Evolutionary conservation across 1,139 yeast species (phyloP), one percentile per base, ranked within the genome.

Genomic region (Hyphopichia fennica): DNA sequence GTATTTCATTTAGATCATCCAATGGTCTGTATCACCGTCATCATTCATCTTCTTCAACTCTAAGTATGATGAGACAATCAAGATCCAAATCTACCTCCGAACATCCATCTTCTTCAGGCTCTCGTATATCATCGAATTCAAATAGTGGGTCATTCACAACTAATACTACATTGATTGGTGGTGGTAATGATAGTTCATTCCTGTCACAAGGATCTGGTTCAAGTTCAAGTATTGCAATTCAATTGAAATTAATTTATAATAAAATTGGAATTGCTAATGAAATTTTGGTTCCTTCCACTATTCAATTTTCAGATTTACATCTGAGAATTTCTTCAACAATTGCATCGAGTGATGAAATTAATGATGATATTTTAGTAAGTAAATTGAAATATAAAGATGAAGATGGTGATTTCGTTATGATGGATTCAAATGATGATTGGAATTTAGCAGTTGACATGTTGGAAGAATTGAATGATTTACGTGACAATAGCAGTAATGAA

Each of bases 331-430:
- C 71, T n/a, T 56, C 62, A 22, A 65, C 65, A 44, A 60, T 72
- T 8, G 66, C 65, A 3, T 53, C 65, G 4, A 61, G 68, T 39
- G 58, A 62, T 4, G 62, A 60, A 18, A 51, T 65, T 14, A 53
- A 57, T 34, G 72, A 66, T 41, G 76, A 69, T 48, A 63, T 68
- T 13, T 52, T 63, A 42, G 73, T 71, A 33, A 67, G 62, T 47
- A 78, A 84, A 55, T 73, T 93, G 48, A 85, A 85, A 61, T 93
- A 90, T 58, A 84, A 83, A 60, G 99, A 93, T 64, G 99, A 93
- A 63, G 99, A 93, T 60, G 97, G 95, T 16, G 99, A 93, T 61
- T 86, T 82, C 61, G 96, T 93, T 38, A 83, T 87, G 41, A 81
- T 93, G 67, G 89, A 84, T 54, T 81, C 91, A 34, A 87, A 86